Conservation (phyloP, 1,284 basidiomycete species). For the Trichosporon sp. region DNA sequence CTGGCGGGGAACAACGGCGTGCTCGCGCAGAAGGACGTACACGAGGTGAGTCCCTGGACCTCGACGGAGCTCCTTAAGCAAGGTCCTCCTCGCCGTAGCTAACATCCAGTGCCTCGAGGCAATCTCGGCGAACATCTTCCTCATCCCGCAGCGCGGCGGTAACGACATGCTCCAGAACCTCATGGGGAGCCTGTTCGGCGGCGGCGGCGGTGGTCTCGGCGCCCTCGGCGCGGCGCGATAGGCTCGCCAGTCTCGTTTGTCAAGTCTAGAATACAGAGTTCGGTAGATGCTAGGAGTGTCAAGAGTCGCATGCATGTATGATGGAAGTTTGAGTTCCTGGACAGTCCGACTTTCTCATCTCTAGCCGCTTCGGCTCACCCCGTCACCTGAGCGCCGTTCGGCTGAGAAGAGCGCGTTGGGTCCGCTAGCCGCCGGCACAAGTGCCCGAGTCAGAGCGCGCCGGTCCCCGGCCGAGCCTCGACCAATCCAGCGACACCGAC, state of each 20-base stretch:
- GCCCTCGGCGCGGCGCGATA: background rate
- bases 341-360: too few relatives aligned
- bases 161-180: conserved; percentile 81
- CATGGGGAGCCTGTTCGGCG: conserved; percentile 77
- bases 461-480: background rate
- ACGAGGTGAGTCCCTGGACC: conserved; percentile 63
- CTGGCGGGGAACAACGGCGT: conserved; percentile 62
- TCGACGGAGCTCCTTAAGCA: too few relatives aligned
- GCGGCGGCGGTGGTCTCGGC: conserved; percentile 61
- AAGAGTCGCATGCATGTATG: conserved; percentile 16
- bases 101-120: conserved; percentile 63
- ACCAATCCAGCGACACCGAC: too few relatives aligned
- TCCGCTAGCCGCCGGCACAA: too few relatives aligned
- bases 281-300: background rate
- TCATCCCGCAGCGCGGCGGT: conserved; percentile 70
- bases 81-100: background rate
- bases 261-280: background rate
- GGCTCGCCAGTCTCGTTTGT: background rate
- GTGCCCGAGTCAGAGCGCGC: too few relatives aligned
- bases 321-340: background rate
- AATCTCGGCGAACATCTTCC: conserved; percentile 69
- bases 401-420: too few relatives aligned
- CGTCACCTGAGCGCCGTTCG: too few relatives aligned
- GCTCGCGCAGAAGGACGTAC: conserved; percentile 69
- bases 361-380: too few relatives aligned